Evolutionary conservation across 192 early-diverging fungal species (phyloP), one percentile per base, ranked within the genome.

Genomic region (Chytriomyces sp.): DNA sequence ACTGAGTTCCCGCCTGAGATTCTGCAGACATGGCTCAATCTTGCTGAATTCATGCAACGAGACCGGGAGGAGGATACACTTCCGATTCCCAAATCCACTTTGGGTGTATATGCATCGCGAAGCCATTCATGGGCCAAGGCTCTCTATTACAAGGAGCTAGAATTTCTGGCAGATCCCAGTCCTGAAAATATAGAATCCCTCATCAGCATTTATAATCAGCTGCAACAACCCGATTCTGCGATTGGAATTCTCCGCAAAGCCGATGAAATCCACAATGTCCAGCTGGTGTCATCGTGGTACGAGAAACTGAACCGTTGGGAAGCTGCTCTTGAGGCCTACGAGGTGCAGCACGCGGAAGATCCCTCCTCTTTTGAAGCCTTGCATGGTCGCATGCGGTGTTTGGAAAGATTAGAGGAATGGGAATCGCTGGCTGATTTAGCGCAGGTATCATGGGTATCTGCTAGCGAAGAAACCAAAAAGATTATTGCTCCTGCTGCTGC

Each of bases 11-110:
- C 93, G 6, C 82, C 91, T 0, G 94, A 95, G 53, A 89, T 94
- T 44, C 80, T 93, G 64, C 92, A 93, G 68, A 86, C 85, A 0
- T 81, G 95, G 19, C 84, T 95, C 52, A 92, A 93, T 53, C 82
- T 95, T 36, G 93, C 93, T 5, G 94, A 93, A 74, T 94, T 92
- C 53, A 96, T 95, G 94, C 93, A 95, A 79, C 91, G 91, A 53
- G 92, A 96, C 70, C 89, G 91, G 57, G 90, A 94, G 65, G 89
- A 93, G 64, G 91, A 93, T 64, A 79, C 92, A 14, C 80, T 94
- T 8, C 92, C 93, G 1, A 95, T 95, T 59, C 89, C 91, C 52
- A 87, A 92, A 36, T 82, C 86, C 36, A 89, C 88, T 3, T 73
- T 96, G 28, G 93, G 91, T 17, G 81, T 84, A 31, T 95, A 91